phyloP scores from a whole-genome alignment of 1,139 yeast species.

The Starmera stellimalicola region DNA sequence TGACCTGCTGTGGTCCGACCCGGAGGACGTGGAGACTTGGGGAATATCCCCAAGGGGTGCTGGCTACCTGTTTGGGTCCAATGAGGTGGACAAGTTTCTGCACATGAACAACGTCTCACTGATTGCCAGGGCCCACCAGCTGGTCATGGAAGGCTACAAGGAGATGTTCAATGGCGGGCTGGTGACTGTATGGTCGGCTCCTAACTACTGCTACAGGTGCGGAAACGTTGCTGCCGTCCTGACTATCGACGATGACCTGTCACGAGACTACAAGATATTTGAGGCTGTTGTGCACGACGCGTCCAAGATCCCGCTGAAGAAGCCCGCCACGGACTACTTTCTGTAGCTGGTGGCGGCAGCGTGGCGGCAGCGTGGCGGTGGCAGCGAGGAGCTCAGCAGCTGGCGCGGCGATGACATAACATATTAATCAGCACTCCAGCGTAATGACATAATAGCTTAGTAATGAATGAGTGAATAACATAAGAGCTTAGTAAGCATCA shows the following conservation, averaged over 20 bases:
- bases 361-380: too few relatives aligned
- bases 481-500: too few relatives aligned
- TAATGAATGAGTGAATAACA: too few relatives aligned
- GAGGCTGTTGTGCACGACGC: slow-evolving; percentile 69
- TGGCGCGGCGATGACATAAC: too few relatives aligned
- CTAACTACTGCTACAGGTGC: slow-evolving; percentile 90
- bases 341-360: slow-evolving; percentile 11
- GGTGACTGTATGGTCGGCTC: slow-evolving; percentile 92
- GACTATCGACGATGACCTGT: slow-evolving; percentile 61
- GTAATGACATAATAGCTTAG: too few relatives aligned
- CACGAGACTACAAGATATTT: slow-evolving; percentile 71
- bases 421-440: too few relatives aligned
- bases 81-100: slow-evolving; percentile 77
- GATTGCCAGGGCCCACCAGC: slow-evolving; percentile 94
- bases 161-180: slow-evolving; percentile 81
- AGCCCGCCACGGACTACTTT: slow-evolving; percentile 72
- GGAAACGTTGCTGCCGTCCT: slow-evolving; percentile 92
- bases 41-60: slow-evolving; percentile 98
- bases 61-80: slow-evolving; percentile 87
- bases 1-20: slow-evolving; percentile 95
- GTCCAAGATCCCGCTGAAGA: slow-evolving; percentile 53
- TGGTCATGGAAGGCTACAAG: slow-evolving; percentile 95
- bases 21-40: slow-evolving; percentile 96
- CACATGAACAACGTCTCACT: slow-evolving; percentile 73
- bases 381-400: too few relatives aligned